phyloP scores from a whole-genome alignment of 2,329 filamentous ascomycete species.

The Aureobasidium namibiae region DNA sequence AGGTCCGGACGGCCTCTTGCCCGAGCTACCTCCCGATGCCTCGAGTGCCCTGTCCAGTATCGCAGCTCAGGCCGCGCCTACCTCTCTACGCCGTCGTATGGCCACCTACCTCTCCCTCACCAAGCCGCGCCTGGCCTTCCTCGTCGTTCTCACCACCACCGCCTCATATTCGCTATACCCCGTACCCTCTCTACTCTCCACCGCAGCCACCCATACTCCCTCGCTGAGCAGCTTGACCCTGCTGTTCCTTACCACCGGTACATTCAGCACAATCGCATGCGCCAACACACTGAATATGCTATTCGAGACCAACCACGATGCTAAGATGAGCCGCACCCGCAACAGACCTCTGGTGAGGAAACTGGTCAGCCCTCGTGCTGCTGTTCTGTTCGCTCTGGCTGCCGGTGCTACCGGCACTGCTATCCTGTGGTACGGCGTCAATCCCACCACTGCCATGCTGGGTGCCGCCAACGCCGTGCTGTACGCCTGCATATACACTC shows the following conservation, averaged over 20 bases:
- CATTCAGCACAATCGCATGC: constrained; percentile 77
- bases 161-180: constrained; percentile 89
- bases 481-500: constrained; percentile 89
- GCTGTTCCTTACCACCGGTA: constrained; percentile 83
- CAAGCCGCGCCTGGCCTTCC: constrained; percentile 88
- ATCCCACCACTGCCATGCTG: constrained; percentile 82
- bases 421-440: constrained; percentile 80
- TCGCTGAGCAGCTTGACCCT: constrained; percentile 86
- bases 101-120: constrained; percentile 82
- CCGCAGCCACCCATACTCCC: constrained; percentile 58
- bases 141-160: constrained; percentile 86
- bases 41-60: constrained; percentile 52
- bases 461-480: constrained; percentile 78
- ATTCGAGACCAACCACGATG: constrained; percentile 83
- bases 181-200: constrained; percentile 73
- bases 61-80: constrained; percentile 47
- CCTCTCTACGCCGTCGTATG: constrained; percentile 56
- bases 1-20: constrained; percentile 10
- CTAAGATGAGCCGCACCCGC: constrained; percentile 85
- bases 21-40: constrained; percentile 47
- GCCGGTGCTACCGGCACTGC: constrained; percentile 62
- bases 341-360: constrained; percentile 82
- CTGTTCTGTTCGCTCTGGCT: constrained; percentile 68
- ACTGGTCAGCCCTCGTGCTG: constrained; percentile 63
- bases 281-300: constrained; percentile 98